Base-by-base conservation (phyloP, 208 protist genomes). In the Trypanosoma mega region DNA sequence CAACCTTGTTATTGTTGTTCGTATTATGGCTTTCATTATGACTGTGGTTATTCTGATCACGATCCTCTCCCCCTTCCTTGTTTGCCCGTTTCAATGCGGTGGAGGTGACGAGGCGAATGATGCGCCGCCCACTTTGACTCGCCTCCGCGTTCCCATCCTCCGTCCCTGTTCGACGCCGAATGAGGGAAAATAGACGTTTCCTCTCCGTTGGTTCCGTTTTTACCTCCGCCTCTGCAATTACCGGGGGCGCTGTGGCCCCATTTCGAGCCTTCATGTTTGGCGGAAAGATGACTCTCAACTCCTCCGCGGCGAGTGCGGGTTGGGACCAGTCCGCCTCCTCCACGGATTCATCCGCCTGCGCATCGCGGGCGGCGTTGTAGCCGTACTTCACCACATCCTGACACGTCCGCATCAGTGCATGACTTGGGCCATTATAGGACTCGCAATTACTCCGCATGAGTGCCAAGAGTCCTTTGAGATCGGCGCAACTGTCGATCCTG, bases 371-470 rank as follows among this genome's bases (percentile, higher is more conserved):
- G 18, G 68, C 55, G 29, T 68, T 64, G 26, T 73, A 43, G 4
- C 78, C 75, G 34, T 54, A 18, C n/a, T 55, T 67, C 16, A 85
- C 66, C 31, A 92, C 37, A 52, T 67, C 31, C 3, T 63, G 48
- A 18, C 78, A 80, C 44, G 66, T 58, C 16, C 30, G 36, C 23
- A 66, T 68, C 41, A 88, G 50, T 14, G 60, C 52, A 45, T 67
- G 76, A 12, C 72, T 75, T 4, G 53, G 59, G 0, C 81, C 80
- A 70, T 92, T 92, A 73, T 77, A 88, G 6, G 18, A 16, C 29
- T 72, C 68, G 47, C 71, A 86, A 72, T 92, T 92, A 2, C 48
- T 21, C 33, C 74, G 75, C 52, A 92, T 47, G n/a, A 74, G 61
- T 11, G 66, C 51, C 14, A 88, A 60, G 33, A 71, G 76, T 27